These are phyloP conservation scores for Colletotrichum navitas DNA, from an alignment of 2,329 filamentous ascomycete genomes.

Conservation along the genomic window DNA sequence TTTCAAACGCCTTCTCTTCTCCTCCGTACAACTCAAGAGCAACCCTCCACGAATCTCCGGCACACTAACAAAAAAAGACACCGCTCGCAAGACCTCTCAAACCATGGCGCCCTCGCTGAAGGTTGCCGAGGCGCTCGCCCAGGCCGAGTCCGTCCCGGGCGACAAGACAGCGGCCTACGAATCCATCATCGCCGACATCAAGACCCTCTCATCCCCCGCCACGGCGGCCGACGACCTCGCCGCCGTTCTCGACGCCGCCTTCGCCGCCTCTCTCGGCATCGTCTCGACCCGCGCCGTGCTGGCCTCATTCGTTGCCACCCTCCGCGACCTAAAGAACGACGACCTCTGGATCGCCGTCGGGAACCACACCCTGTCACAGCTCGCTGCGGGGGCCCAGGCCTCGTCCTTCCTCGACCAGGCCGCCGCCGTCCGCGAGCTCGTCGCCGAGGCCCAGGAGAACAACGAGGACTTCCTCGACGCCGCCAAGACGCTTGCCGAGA, in stretches of 20 bases:
- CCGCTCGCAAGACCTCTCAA: background rate
- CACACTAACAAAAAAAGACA: background rate
- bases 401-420: constrained; percentile 87
- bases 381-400: constrained; percentile 64
- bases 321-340: constrained; percentile 70
- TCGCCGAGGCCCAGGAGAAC: constrained; percentile 85
- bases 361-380: constrained; percentile 75
- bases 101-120: constrained; percentile 56
- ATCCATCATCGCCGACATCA: constrained; percentile 59
- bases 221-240: constrained; percentile 69
- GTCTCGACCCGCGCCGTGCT: constrained; percentile 82
- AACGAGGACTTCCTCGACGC: constrained; percentile 85
- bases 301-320: constrained; percentile 72
- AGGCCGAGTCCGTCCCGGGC: constrained; percentile 52
- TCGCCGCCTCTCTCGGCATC: constrained; percentile 78
- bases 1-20: background rate
- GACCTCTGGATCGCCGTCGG: constrained; percentile 82
- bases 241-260: constrained; percentile 75
- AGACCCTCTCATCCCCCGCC: constrained; percentile 55
- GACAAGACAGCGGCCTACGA: constrained; percentile 63
- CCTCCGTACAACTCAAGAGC: background rate
- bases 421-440: constrained; percentile 80
- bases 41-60: background rate
- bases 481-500: constrained; percentile 82
- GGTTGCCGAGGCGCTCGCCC: constrained; percentile 59